Conservation (phyloP, 2,329 filamentous ascomycete genomes). For the Tolypocladium guangdongense region DNA sequence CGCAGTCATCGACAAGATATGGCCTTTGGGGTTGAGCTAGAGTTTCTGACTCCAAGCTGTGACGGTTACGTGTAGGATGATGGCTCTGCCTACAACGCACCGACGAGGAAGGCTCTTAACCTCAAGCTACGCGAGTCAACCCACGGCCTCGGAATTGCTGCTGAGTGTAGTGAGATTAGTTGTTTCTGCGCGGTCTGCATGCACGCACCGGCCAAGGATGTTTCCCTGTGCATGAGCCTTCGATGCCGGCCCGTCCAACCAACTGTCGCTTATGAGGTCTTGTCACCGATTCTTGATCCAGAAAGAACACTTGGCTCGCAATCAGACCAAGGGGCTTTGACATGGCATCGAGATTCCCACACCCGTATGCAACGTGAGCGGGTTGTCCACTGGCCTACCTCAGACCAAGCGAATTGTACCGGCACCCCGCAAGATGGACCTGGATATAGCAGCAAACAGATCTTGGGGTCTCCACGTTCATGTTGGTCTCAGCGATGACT, state of each 20-base stretch:
- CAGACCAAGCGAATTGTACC: slow-evolving; percentile 1
- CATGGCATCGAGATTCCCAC: slow-evolving; percentile 10
- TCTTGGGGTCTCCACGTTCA: slow-evolving; percentile 16
- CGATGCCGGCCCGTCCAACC: not conserved
- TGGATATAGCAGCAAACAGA: slow-evolving; percentile 1
- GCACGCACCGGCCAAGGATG: not conserved
- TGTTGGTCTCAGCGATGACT: slow-evolving; percentile 10
- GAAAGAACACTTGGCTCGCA: slow-evolving; percentile 1
- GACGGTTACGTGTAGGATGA: not conserved
- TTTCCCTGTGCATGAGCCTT: not conserved
- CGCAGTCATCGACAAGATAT: not conserved
- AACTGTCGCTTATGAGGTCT: not conserved
- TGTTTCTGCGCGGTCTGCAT: not conserved
- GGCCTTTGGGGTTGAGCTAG: slow-evolving; percentile 13
- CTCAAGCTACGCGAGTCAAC: not conserved
- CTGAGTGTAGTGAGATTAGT: not conserved
- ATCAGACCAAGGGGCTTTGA: not conserved
- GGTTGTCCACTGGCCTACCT: slow-evolving; percentile 8
- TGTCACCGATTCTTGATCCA: slow-evolving; percentile 5
- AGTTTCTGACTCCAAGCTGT: slow-evolving; percentile 7
- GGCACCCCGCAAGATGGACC: slow-evolving; percentile 1
- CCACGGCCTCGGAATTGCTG: not conserved
- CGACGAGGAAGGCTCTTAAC: not conserved
- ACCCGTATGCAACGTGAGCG: slow-evolving; percentile 7
- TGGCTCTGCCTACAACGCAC: not conserved